Percentiles rank a stretch among this genome's conserved stretches.
Evolutionary conservation across 2,329 filamentous ascomycete genomes (phyloP).

Genomic region (Epichloe sp.): DNA sequence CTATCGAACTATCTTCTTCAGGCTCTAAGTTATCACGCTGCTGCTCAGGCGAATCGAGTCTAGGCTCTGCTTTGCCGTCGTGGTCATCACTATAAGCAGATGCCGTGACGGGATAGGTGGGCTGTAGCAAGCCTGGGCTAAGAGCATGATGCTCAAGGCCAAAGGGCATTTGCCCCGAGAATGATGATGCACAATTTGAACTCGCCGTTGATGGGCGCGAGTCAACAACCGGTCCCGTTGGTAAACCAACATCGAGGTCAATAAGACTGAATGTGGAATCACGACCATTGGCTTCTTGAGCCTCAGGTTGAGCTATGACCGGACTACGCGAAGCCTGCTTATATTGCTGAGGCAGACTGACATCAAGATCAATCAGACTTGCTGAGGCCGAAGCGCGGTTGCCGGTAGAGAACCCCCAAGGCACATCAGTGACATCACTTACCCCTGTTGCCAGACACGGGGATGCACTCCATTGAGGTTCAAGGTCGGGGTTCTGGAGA

Average conservation of each 20-base stretch:
- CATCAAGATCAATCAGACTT: constrained; percentile 40
- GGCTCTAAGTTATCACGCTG: neutral
- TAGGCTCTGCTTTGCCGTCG: neutral
- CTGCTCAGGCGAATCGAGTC: neutral
- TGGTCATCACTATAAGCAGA: neutral
- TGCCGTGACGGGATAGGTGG: neutral
- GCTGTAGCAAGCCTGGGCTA: neutral
- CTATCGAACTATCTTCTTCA: neutral
- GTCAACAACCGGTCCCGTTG: neutral
- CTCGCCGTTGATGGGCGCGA: neutral
- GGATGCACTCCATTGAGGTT: constrained; percentile 21
- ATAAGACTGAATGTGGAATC: neutral
- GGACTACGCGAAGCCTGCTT: neutral
- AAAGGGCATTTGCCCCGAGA: neutral
- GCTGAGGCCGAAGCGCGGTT: constrained; percentile 27
- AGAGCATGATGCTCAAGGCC: neutral
- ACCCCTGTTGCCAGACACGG: constrained; percentile 8
- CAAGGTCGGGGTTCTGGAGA: constrained; percentile 33
- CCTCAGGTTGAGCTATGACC: neutral
- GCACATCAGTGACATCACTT: neutral
- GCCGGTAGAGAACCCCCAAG: constrained; percentile 8
- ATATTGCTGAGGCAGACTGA: constrained; percentile 28
- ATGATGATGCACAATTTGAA: neutral
- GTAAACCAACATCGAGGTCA: neutral
- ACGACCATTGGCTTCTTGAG: neutral